Percentiles rank a stretch among this genome's conserved stretches.
These are phyloP conservation scores for Cutaneotrichosporon cyanovorans DNA, from an alignment of 1,284 basidiomycete species.

Conservation along the genomic window DNA sequence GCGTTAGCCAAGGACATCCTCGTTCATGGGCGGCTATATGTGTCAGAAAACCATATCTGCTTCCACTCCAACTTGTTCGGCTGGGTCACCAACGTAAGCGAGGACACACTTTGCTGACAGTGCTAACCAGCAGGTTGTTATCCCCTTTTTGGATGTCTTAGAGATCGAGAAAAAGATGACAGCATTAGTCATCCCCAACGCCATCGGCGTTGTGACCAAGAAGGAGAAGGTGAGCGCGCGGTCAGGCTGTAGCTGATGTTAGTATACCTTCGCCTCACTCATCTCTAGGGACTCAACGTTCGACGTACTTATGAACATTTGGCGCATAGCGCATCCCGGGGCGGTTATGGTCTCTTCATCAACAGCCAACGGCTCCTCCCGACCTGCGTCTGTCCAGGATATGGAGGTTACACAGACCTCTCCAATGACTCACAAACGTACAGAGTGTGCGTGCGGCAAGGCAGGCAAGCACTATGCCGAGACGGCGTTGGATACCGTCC, in stretches of 20 bases:
- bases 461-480: slow-evolving; percentile 67
- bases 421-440: slow-evolving; percentile 39
- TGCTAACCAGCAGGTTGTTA: slow-evolving; percentile 57
- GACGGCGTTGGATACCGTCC: slow-evolving; percentile 64
- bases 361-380: slow-evolving; percentile 14
- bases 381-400: slow-evolving; percentile 24
- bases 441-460: slow-evolving; percentile 67
- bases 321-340: slow-evolving; percentile 80
- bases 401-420: slow-evolving; percentile 10
- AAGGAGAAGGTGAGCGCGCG: slow-evolving; percentile 48
- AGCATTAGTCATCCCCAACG: slow-evolving; percentile 96
- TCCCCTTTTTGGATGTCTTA: slow-evolving; percentile 85
- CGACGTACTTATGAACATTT: slow-evolving; percentile 94
- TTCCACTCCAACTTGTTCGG: slow-evolving; percentile 99
- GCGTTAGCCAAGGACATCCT: slow-evolving; percentile 93
- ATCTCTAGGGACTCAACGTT: slow-evolving; percentile 91
- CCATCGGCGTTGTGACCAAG: slow-evolving; percentile 80
- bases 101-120: background rate
- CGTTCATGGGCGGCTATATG: slow-evolving; percentile 90
- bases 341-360: slow-evolving; percentile 44
- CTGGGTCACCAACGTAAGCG: slow-evolving; percentile 88
- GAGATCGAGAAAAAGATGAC: slow-evolving; percentile 97
- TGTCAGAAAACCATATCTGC: slow-evolving; percentile 96
- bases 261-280: slow-evolving; percentile 94
- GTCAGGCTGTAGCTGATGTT: slow-evolving; percentile 25